These are phyloP conservation scores for Nicotiana sylvestris DNA, from an alignment of 257 asterid species.

Conservation along the genomic window DNA sequence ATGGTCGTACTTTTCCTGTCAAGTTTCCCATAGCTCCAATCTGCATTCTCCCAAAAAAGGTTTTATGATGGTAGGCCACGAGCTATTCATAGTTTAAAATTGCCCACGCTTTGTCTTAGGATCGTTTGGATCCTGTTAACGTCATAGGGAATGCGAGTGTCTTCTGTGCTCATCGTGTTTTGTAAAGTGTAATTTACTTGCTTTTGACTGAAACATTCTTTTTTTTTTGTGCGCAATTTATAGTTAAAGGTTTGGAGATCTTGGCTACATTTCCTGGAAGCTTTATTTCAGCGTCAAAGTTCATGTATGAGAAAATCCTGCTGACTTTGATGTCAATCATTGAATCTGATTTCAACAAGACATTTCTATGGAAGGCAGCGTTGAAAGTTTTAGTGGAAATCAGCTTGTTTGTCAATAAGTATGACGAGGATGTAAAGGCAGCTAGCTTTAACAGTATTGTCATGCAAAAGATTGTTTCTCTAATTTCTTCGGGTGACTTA, in stretches of 20 bases:
- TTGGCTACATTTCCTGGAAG: slow-evolving; percentile 81
- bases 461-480: slow-evolving; percentile 51
- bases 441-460: slow-evolving; percentile 59
- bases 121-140: not conserved
- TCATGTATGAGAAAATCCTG: slow-evolving; percentile 55
- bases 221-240: slow-evolving; percentile 19
- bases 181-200: not conserved
- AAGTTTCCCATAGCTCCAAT: not conserved
- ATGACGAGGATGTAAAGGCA: slow-evolving; percentile 51
- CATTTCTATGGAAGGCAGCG: slow-evolving; percentile 54
- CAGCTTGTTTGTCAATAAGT: slow-evolving; percentile 48
- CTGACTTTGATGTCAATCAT: slow-evolving; percentile 52
- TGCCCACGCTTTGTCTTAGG: not conserved
- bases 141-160: not conserved
- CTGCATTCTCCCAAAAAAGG: not conserved
- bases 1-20: not conserved
- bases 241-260: slow-evolving; percentile 81
- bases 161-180: not conserved
- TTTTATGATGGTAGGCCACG: not conserved
- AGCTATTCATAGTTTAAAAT: not conserved
- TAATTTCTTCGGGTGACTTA: slow-evolving; percentile 53
- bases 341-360: slow-evolving; percentile 43
- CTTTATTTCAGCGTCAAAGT: slow-evolving; percentile 42
- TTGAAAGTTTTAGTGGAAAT: slow-evolving; percentile 67
- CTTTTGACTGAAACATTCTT: not conserved